Evolutionary conservation across 352 stramenopile genomes (phyloP).

Genomic region (Phytophthora syringae): DNA sequence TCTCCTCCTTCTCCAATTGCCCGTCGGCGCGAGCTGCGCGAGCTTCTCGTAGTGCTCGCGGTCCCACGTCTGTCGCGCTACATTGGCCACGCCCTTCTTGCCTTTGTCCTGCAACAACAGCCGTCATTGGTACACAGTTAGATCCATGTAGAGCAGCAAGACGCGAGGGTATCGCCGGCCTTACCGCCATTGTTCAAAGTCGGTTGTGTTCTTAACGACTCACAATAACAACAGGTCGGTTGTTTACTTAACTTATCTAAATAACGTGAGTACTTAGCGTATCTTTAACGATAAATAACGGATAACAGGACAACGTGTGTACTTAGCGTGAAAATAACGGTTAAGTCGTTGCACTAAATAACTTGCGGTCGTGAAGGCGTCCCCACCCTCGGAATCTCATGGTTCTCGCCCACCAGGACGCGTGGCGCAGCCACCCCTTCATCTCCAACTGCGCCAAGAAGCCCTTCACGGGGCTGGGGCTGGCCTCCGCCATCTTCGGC

Average conservation of each 20-base stretch:
- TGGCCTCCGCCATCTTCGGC: conserved; percentile 80
- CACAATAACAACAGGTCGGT: no score
- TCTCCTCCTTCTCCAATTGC: conserved; percentile 58
- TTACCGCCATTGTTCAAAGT: conserved; percentile 19
- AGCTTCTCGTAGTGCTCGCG: conserved; percentile 78
- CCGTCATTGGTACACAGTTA: not conserved
- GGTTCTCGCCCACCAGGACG: conserved; percentile 89
- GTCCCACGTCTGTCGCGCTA: conserved; percentile 87
- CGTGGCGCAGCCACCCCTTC: conserved; percentile 90
- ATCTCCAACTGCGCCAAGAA: conserved; percentile 86
- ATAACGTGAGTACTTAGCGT: no score
- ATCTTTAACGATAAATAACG: no score
- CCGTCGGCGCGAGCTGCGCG: conserved; percentile 78
- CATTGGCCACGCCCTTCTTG: conserved; percentile 72
- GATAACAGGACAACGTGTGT: no score
- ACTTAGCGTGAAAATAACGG: no score
- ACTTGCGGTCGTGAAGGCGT: conserved; percentile 27
- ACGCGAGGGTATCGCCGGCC: not conserved
- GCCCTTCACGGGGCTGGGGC: conserved; percentile 80
- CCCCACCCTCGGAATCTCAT: conserved; percentile 51
- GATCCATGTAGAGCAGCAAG: not conserved
- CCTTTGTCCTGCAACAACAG: conserved; percentile 44
- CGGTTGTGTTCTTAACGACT: not conserved
- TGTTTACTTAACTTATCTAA: no score
- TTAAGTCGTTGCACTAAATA: conserved; percentile 11